These are phyloP conservation scores for Symmetrospora coprosmae DNA, from an alignment of 768 basidiomycete genomes.

Conservation along the genomic window DNA sequence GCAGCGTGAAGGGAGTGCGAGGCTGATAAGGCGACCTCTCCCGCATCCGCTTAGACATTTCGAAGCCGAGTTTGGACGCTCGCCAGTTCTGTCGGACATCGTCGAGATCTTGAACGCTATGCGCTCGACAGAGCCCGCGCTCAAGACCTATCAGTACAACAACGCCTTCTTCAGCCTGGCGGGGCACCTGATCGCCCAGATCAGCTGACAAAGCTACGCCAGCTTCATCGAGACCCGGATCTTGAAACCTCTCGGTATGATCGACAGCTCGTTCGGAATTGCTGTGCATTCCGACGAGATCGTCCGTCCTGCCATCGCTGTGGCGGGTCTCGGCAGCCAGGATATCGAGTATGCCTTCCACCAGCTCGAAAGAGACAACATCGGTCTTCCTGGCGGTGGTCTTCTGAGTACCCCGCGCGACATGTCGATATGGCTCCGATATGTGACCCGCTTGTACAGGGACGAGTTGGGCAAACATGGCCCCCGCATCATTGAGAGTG, in stretches of 20 bases:
- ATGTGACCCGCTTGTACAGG: not conserved
- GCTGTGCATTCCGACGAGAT: not conserved
- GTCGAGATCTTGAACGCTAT: too few relatives aligned
- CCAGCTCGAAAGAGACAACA: not conserved
- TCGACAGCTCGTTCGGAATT: not conserved
- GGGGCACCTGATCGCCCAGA: slow-evolving; percentile 37
- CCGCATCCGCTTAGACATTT: too few relatives aligned
- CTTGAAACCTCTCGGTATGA: slow-evolving; percentile 41
- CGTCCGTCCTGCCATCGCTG: not conserved
- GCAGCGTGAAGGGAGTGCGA: too few relatives aligned
- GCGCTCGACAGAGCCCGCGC: too few relatives aligned
- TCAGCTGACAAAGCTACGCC: slow-evolving; percentile 37
- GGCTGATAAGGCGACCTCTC: too few relatives aligned
- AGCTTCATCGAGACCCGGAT: slow-evolving; percentile 42
- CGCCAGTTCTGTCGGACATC: too few relatives aligned
- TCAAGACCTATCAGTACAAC: too few relatives aligned
- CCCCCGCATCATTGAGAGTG: not conserved
- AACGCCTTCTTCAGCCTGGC: too few relatives aligned
- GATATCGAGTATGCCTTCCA: not conserved
- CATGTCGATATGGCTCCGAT: not conserved
- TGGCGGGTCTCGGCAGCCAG: not conserved
- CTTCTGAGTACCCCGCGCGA: not conserved
- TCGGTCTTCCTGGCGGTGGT: not conserved
- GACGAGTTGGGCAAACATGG: not conserved
- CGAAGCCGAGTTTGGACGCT: too few relatives aligned